Percentiles rank a stretch among this genome's conserved stretches.
These are phyloP conservation scores for Ligustrum vulgare DNA, from an alignment of 257 asterid species.

Conservation along the genomic window DNA sequence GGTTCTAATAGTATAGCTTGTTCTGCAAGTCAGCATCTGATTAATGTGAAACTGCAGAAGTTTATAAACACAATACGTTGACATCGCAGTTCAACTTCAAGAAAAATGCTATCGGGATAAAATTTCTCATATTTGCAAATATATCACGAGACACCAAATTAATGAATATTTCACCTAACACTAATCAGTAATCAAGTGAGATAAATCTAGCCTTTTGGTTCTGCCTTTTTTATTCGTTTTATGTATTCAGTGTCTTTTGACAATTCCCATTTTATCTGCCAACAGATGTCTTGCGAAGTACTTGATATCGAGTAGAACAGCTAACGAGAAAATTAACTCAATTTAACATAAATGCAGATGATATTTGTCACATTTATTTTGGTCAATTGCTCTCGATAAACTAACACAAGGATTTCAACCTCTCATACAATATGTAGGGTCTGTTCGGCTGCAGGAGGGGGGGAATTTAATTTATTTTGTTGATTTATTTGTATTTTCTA, in stretches of 20 bases:
- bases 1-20: not conserved
- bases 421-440: not conserved
- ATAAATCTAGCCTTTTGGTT: too few relatives aligned
- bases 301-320: not conserved
- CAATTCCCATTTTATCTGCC: not conserved
- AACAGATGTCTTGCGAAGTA: not conserved
- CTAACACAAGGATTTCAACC: not conserved
- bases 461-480: too few relatives aligned
- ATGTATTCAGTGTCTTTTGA: not conserved
- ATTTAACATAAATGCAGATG: not conserved
- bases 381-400: not conserved
- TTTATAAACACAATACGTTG: not conserved
- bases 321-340: not conserved
- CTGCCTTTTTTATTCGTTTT: too few relatives aligned
- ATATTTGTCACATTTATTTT: too few relatives aligned
- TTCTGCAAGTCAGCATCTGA: not conserved
- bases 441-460: too few relatives aligned
- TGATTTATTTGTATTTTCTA: too few relatives aligned
- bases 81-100: not conserved
- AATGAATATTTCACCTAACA: not conserved
- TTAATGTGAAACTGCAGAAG: slow-evolving; percentile 1
- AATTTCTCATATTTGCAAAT: not conserved
- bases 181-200: not conserved
- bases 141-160: not conserved
- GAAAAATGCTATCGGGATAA: not conserved